Percentiles rank a stretch among this genome's conserved stretches.
Evolutionary conservation across 331 rosid species (phyloP).

Genomic region (Pyrus hybrid): DNA sequence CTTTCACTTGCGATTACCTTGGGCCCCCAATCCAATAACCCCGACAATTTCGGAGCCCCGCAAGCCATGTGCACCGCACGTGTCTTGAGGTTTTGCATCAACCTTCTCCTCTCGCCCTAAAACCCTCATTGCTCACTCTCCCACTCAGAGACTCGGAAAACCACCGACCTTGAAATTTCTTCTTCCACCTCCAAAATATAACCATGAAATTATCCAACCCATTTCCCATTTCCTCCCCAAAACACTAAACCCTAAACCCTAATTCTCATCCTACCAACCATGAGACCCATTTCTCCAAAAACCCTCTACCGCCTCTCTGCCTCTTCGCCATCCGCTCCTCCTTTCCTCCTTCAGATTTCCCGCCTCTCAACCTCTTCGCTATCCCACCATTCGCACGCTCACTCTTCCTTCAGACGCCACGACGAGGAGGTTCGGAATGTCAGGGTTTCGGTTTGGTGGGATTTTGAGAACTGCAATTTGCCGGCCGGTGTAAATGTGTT

Average conservation of each 20-base stretch:
- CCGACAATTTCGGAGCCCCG: background rate
- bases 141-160: background rate
- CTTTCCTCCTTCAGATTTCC: constrained; percentile 10
- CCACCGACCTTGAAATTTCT: background rate
- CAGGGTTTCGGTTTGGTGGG: constrained; percentile 93
- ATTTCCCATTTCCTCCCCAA: background rate
- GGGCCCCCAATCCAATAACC: background rate
- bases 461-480: constrained; percentile 64
- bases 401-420: constrained; percentile 14
- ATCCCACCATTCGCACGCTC: background rate
- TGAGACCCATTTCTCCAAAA: constrained; percentile 7
- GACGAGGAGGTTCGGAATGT: constrained; percentile 48
- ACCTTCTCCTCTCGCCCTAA: background rate
- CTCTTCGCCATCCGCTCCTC: background rate
- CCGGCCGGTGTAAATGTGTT: constrained; percentile 34
- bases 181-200: background rate
- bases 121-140: background rate
- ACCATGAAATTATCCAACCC: background rate
- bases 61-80: background rate
- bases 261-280: background rate
- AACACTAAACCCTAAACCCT: background rate
- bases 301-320: background rate
- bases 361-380: constrained; percentile 8
- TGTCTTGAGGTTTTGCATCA: background rate
- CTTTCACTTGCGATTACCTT: too few relatives aligned